These are phyloP conservation scores for Polyrhizophydium stewartii DNA, from an alignment of 371 early-diverging fungal species.

Conservation along the genomic window DNA sequence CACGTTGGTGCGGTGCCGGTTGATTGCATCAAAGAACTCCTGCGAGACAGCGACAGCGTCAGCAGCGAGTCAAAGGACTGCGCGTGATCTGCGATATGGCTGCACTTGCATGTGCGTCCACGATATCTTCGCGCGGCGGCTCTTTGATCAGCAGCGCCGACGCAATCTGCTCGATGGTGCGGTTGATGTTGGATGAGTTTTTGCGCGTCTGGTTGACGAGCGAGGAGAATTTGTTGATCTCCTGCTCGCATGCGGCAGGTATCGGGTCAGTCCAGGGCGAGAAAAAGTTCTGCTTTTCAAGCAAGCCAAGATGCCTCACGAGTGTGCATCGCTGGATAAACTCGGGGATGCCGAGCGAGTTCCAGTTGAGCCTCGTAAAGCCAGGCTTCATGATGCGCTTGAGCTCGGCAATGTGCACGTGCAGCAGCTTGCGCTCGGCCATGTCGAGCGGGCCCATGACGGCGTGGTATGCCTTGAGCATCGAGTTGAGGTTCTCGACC, in stretches of 20 bases:
- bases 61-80: not conserved
- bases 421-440: constrained; percentile 45
- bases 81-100: not conserved
- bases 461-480: constrained; percentile 41
- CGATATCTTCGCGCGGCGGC: constrained; percentile 37
- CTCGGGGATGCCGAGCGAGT: constrained; percentile 55
- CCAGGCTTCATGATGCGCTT: constrained; percentile 57
- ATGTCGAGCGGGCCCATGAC: constrained; percentile 43
- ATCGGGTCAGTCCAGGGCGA: too few species aligned
- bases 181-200: constrained; percentile 50
- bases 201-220: constrained; percentile 55
- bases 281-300: not conserved
- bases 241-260: too few species aligned
- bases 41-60: constrained; percentile 7
- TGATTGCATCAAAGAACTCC: constrained; percentile 54
- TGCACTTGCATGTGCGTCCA: constrained; percentile 48
- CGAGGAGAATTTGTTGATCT: constrained; percentile 54
- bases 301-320: constrained; percentile 10
- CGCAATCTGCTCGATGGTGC: constrained; percentile 47
- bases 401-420: constrained; percentile 42
- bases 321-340: constrained; percentile 48
- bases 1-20: constrained; percentile 34
- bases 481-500: constrained; percentile 43
- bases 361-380: constrained; percentile 56
- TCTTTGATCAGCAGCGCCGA: constrained; percentile 43